Evolutionary conservation across 805 yeast species (phyloP).

Genomic region (Suhomyces xylopsoci): DNA sequence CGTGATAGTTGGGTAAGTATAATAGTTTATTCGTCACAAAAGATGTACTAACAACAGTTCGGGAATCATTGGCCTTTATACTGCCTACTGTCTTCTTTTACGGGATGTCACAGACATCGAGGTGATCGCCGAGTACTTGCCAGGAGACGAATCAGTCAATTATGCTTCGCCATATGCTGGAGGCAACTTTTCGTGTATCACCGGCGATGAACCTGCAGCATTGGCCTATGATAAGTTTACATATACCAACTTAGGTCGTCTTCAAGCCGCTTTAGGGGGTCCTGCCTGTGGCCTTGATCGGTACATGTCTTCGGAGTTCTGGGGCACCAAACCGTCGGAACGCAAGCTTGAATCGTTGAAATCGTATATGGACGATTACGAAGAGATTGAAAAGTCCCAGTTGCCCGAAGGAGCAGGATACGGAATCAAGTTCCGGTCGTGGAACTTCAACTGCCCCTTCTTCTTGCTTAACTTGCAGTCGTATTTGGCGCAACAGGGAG

Average conservation of each 20-base stretch:
- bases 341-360: slow-evolving; percentile 47
- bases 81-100: slow-evolving; percentile 49
- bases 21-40: too few relatives aligned
- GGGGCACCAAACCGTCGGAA: slow-evolving; percentile 49
- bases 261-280: slow-evolving; percentile 51
- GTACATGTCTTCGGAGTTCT: slow-evolving; percentile 55
- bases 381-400: slow-evolving; percentile 22
- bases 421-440: slow-evolving; percentile 57
- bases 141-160: slow-evolving; percentile 73
- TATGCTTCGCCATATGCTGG: slow-evolving; percentile 83
- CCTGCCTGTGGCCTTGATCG: slow-evolving; percentile 52
- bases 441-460: slow-evolving; percentile 72
- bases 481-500: slow-evolving; percentile 48
- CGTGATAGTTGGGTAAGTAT: slow-evolving; percentile 33
- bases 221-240: slow-evolving; percentile 55
- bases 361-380: slow-evolving; percentile 49
- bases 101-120: slow-evolving; percentile 44
- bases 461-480: slow-evolving; percentile 48
- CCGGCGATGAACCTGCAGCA: slow-evolving; percentile 49
- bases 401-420: slow-evolving; percentile 52
- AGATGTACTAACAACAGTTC: slow-evolving; percentile 36
- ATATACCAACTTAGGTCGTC: slow-evolving; percentile 43
- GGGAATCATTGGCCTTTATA: slow-evolving; percentile 67
- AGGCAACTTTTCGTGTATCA: slow-evolving; percentile 42
- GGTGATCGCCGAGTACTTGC: slow-evolving; percentile 62